Conservation (phyloP, 2,329 filamentous ascomycete species). For the Waltergamsia citrina region DNA sequence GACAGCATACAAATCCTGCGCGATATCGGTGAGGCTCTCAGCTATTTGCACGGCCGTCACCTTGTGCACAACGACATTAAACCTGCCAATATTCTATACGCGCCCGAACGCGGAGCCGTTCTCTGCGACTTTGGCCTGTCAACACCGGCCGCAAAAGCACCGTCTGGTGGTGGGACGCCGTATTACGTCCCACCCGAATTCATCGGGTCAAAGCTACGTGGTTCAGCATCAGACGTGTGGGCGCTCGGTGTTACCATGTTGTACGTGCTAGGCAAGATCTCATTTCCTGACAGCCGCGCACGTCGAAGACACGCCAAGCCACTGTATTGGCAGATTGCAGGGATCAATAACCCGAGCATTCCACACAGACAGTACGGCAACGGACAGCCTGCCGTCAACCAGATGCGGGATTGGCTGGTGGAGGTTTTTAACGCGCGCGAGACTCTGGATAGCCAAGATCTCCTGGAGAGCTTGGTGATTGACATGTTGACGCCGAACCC, state of each 20-base stretch:
- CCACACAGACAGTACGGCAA: conserved; percentile 23
- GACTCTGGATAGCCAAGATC: conserved; percentile 32
- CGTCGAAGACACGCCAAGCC: conserved; percentile 36
- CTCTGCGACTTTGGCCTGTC: conserved; percentile 53
- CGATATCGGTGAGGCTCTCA: conserved; percentile 43
- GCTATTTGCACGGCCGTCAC: conserved; percentile 44
- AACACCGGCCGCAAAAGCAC: conserved; percentile 33
- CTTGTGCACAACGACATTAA: conserved; percentile 55
- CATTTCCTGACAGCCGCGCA: conserved; percentile 42
- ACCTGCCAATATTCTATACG: conserved; percentile 52
- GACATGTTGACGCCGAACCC: conserved; percentile 46
- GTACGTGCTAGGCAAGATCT: conserved; percentile 45
- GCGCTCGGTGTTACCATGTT: conserved; percentile 52
- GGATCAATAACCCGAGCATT: conserved; percentile 33
- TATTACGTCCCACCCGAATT: conserved; percentile 55
- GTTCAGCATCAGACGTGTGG: conserved; percentile 48
- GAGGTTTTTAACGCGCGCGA: conserved; percentile 40
- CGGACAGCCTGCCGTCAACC: conserved; percentile 30
- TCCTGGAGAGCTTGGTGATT: conserved; percentile 39
- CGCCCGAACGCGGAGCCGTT: conserved; percentile 45
- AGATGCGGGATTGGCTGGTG: conserved; percentile 48
- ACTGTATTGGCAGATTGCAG: conserved; percentile 49
- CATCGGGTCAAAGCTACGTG: conserved; percentile 43
- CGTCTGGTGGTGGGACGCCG: conserved; percentile 45
- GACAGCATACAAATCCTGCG: conserved; percentile 43